Evolutionary conservation across 495 filamentous ascomycete species (phyloP).

Genomic region (Penicillium canescens): DNA sequence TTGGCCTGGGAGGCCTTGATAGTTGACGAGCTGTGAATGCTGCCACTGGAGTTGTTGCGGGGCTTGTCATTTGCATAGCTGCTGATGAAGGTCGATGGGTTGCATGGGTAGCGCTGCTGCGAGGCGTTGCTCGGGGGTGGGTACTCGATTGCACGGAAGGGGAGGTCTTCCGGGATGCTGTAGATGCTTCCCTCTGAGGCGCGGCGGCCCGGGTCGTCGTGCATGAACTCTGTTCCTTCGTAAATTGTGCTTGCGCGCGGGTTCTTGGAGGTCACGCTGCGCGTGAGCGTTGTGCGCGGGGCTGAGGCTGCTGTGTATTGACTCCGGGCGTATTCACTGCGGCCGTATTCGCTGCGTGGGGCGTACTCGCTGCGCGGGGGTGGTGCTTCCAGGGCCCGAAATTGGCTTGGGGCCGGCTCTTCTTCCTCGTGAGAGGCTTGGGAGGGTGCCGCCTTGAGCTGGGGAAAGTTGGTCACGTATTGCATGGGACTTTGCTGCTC

Average conservation of each 20-base stretch:
- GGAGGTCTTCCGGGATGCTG: conserved; percentile 32
- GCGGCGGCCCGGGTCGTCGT: conserved; percentile 37
- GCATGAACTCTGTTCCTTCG: conserved; percentile 38
- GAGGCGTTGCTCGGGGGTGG: conserved; percentile 28
- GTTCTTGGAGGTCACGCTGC: conserved; percentile 40
- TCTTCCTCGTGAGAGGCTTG: conserved; percentile 20
- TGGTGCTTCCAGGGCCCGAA: conserved; percentile 45
- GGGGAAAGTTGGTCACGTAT: conserved; percentile 28
- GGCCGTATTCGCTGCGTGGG: conserved; percentile 35
- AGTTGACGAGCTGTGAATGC: conserved; percentile 40
- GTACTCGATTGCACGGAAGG: conserved; percentile 47
- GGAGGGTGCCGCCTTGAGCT: conserved; percentile 26
- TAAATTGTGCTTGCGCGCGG: conserved; percentile 46
- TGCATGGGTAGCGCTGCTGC: conserved; percentile 29
- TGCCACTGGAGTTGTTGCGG: conserved; percentile 26
- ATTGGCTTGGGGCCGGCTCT: background rate
- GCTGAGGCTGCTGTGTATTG: conserved; percentile 20
- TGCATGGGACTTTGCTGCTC: conserved; percentile 23
- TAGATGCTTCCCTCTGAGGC: conserved; percentile 42
- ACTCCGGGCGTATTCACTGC: too few relatives aligned
- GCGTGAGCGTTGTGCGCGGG: conserved; percentile 30
- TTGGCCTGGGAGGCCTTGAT: conserved; percentile 43
- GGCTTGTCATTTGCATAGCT: conserved; percentile 39
- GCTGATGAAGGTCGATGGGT: conserved; percentile 42
- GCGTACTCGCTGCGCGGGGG: conserved; percentile 38